Conservation (phyloP, 2,329 filamentous ascomycete genomes). For the Albifimbria verrucaria region DNA sequence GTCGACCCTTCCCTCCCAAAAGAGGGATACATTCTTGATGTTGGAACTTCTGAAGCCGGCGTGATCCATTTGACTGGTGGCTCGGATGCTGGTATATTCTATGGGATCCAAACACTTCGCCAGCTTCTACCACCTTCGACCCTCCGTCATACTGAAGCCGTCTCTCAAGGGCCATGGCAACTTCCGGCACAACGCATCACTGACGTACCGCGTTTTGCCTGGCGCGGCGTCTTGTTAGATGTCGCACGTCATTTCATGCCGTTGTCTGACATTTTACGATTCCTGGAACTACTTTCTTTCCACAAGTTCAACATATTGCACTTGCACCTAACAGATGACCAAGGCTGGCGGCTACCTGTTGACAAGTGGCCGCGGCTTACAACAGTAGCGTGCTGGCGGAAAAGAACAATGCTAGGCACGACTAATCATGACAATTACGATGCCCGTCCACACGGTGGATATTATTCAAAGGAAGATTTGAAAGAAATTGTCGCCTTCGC, state of each 20-base stretch:
- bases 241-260: conserved; percentile 17
- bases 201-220: conserved; percentile 12
- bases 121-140: conserved; percentile 9
- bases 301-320: conserved; percentile 14
- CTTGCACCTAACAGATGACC: conserved; percentile 14
- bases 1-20: conserved; percentile 3
- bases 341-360: conserved; percentile 13
- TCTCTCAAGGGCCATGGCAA: conserved; percentile 8
- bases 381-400: conserved; percentile 10
- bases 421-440: conserved; percentile 8
- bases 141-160: conserved; percentile 3
- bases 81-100: conserved; percentile 7
- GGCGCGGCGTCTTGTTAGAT: conserved; percentile 17
- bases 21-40: conserved; percentile 6
- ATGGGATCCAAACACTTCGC: conserved; percentile 11
- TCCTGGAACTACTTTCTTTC: conserved; percentile 11
- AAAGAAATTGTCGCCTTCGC: conserved; percentile 11
- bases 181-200: conserved; percentile 7
- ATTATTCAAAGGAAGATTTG: conserved; percentile 11
- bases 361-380: conserved; percentile 10
- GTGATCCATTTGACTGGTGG: conserved; percentile 3
- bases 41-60: background rate
- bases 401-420: conserved; percentile 10
- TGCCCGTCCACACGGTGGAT: conserved; percentile 10
- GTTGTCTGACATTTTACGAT: conserved; percentile 12